These are phyloP conservation scores for Lichtheimia hyalospora DNA, from an alignment of 371 early-diverging fungal genomes.

Conservation along the genomic window DNA sequence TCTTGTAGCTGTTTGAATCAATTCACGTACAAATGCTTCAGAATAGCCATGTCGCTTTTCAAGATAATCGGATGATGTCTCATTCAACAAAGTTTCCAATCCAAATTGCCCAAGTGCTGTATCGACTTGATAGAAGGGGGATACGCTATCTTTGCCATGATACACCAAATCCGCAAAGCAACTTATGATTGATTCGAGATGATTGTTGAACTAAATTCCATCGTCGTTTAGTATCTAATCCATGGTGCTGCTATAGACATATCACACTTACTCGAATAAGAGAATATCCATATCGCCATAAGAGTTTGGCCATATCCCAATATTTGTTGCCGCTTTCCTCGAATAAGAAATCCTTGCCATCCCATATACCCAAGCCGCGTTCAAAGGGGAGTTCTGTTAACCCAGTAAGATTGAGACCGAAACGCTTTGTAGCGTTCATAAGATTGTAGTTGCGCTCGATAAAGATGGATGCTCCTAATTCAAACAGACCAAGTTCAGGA, in stretches of 20 bases:
- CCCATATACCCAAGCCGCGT: slow-evolving; percentile 48
- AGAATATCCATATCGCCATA: slow-evolving; percentile 53
- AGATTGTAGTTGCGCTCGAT: slow-evolving; percentile 58
- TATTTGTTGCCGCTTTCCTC: slow-evolving; percentile 46
- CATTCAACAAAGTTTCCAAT: slow-evolving; percentile 25
- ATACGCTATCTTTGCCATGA: slow-evolving; percentile 3
- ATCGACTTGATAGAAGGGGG: slow-evolving; percentile 16
- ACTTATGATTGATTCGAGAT: slow-evolving; percentile 15
- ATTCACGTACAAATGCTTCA: slow-evolving; percentile 39
- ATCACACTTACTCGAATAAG: slow-evolving; percentile 44
- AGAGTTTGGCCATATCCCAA: slow-evolving; percentile 42
- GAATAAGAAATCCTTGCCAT: slow-evolving; percentile 50
- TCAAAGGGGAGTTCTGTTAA: background rate
- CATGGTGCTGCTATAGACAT: background rate
- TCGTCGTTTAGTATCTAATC: background rate
- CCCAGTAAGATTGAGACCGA: slow-evolving; percentile 37
- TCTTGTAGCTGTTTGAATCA: slow-evolving; percentile 61
- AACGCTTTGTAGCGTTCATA: slow-evolving; percentile 50
- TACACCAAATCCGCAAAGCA: slow-evolving; percentile 15
- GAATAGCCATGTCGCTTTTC: slow-evolving; percentile 28
- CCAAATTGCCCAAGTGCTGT: slow-evolving; percentile 22
- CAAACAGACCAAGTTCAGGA: slow-evolving; percentile 36
- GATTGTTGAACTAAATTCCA: slow-evolving; percentile 16
- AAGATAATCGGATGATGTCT: slow-evolving; percentile 43
- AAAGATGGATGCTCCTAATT: slow-evolving; percentile 67